A percentile compares a stretch with the other conserved stretches of the same genome.
Evolutionary conservation across 768 basidiomycete genomes (phyloP).

Genomic region (Boletus patriciae): DNA sequence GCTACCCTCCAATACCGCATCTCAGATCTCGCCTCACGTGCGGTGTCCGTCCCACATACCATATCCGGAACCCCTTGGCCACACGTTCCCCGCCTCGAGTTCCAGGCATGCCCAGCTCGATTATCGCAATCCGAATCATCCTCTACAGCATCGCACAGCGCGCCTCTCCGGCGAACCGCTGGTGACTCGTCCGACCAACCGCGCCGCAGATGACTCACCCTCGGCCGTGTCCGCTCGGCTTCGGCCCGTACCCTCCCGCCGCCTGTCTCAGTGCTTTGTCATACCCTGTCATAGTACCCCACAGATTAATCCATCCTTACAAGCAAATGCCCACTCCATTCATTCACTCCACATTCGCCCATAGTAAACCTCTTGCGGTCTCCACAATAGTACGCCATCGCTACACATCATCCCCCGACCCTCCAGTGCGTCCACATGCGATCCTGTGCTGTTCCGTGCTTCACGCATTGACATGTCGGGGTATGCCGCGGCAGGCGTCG

Average conservation of each 20-base stretch:
- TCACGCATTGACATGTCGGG: not conserved
- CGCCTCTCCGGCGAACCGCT: not conserved
- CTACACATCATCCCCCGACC: slow-evolving; percentile 17
- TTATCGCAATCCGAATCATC: slow-evolving; percentile 32
- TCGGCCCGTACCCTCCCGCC: slow-evolving; percentile 11
- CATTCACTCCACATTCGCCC: not conserved
- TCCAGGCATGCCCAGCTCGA: slow-evolving; percentile 27
- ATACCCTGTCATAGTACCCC: not conserved
- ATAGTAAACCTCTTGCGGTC: not conserved
- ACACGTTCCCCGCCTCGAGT: slow-evolving; percentile 36
- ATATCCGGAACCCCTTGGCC: slow-evolving; percentile 9
- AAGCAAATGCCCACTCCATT: not conserved
- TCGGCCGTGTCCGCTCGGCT: not conserved
- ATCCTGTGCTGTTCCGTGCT: slow-evolving; percentile 17
- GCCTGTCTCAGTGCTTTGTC: slow-evolving; percentile 20
- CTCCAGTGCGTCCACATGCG: not conserved
- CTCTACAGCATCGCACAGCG: slow-evolving; percentile 6
- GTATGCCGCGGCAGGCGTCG: not conserved
- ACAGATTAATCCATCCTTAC: not conserved
- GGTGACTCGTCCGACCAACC: not conserved
- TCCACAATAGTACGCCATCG: slow-evolving; percentile 2
- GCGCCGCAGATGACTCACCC: slow-evolving; percentile 18
- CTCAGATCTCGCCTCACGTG: slow-evolving; percentile 35
- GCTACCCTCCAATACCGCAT: slow-evolving; percentile 18
- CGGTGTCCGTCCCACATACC: slow-evolving; percentile 16